Percentiles rank a stretch among this genome's conserved stretches.
These are phyloP conservation scores for Aspergillus glaucus DNA, from an alignment of 2,329 filamentous ascomycete genomes.

Conservation along the genomic window DNA sequence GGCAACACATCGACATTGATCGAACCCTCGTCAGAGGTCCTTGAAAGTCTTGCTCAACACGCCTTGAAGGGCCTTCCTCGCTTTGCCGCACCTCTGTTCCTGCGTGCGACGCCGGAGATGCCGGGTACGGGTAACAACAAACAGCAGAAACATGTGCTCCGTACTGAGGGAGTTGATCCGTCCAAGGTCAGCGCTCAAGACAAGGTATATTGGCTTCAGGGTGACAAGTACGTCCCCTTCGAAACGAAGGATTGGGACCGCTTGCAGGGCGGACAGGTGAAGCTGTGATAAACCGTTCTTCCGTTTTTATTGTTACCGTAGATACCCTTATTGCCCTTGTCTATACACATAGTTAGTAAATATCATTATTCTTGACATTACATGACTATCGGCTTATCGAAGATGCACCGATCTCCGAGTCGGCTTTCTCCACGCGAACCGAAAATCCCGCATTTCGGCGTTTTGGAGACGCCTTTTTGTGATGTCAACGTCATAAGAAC, in stretches of 20 bases:
- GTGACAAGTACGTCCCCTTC: slow-evolving; percentile 63
- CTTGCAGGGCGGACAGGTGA: slow-evolving; percentile 62
- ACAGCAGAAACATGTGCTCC: slow-evolving; percentile 71
- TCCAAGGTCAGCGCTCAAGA: slow-evolving; percentile 33
- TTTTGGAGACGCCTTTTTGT: slow-evolving; percentile 1
- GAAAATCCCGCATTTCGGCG: neutral
- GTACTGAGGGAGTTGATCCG: slow-evolving; percentile 69
- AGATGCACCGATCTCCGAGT: neutral
- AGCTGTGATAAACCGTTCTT: slow-evolving; percentile 48
- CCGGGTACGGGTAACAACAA: slow-evolving; percentile 80
- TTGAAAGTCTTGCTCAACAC: slow-evolving; percentile 59
- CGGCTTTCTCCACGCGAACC: neutral
- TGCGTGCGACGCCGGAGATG: slow-evolving; percentile 59
- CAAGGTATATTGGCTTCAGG: slow-evolving; percentile 60
- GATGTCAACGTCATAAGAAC: neutral
- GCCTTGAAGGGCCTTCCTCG: slow-evolving; percentile 55
- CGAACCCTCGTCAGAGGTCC: slow-evolving; percentile 33
- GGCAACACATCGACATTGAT: slow-evolving; percentile 14
- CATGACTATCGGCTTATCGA: neutral
- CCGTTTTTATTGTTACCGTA: neutral
- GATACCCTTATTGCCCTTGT: neutral
- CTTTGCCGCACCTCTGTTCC: slow-evolving; percentile 72
- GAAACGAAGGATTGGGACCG: slow-evolving; percentile 60
- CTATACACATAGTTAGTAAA: too few species aligned
- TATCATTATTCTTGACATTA: too few species aligned